phyloP scores from a whole-genome alignment of 2,329 filamentous ascomycete genomes.

The Colletotrichum sansevieriae region DNA sequence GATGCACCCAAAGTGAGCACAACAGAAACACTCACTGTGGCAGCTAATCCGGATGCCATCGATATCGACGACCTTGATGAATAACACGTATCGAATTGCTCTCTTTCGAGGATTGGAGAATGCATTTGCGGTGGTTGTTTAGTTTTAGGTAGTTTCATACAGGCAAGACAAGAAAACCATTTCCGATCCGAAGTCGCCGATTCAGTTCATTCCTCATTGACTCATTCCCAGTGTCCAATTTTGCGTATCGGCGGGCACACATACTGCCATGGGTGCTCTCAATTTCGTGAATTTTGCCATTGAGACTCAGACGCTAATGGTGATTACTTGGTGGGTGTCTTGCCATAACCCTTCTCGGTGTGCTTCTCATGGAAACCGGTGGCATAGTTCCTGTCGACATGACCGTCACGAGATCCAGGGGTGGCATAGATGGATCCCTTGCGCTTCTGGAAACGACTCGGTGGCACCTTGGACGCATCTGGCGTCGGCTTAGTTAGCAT shows the following conservation, averaged over 20 bases:
- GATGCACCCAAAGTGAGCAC: constrained; percentile 73
- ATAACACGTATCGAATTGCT: constrained; percentile 48
- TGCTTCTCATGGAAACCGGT: constrained; percentile 73
- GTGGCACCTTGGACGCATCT: constrained; percentile 77
- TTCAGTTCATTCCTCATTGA: constrained; percentile 11
- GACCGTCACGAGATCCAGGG: constrained; percentile 73
- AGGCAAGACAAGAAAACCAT: constrained; percentile 8
- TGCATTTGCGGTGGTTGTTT: constrained; percentile 17
- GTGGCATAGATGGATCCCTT: constrained; percentile 78
- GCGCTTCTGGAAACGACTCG: constrained; percentile 77
- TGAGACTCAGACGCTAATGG: neutral
- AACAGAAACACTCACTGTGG: constrained; percentile 55
- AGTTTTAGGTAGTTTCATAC: constrained; percentile 31
- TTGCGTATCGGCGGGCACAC: neutral
- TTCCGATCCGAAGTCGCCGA: neutral
- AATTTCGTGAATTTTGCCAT: no score
- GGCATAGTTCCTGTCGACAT: constrained; percentile 70
- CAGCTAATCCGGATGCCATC: constrained; percentile 87
- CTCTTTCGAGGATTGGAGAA: neutral
- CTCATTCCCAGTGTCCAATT: neutral
- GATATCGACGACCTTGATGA: constrained; percentile 81
- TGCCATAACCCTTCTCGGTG: constrained; percentile 62
- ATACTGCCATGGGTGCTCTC: no score
- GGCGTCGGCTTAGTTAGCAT: constrained; percentile 27
- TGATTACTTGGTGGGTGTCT: constrained; percentile 44